Evolutionary conservation across 805 yeast genomes (phyloP), one percentile per base, ranked within the genome.

Genomic region (Saccharomycopsis sp.): DNA sequence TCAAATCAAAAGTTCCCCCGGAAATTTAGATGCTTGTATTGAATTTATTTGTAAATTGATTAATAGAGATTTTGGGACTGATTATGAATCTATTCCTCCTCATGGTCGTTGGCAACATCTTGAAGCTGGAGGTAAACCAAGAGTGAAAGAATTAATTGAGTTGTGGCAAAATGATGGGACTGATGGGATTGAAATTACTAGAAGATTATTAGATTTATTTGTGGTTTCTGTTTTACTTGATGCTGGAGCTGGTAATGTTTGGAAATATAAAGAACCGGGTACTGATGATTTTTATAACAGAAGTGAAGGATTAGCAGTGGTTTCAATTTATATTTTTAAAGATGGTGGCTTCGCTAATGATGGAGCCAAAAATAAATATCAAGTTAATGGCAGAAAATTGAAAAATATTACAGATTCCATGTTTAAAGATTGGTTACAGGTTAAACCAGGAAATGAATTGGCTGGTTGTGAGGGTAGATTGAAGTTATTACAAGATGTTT

Each of bases 101-200:
- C 83, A 76, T 54, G 83, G 83, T 2, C 62, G 84, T 41, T 76
- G 76, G 72, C 80, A 74, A 49, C 83, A 76, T 53, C 64, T 76
- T 51, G 73, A 75, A 49, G 72, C 67, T 26, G 71, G 72, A 29
- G 52, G 49, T 23, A 51, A 52, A 26, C 55, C 54, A 14, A 64
- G 82, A 31, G 60, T 76, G 31, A 68, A 64, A 15, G 42, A 48
- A 2, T 51, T 75, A 42, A 63, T 75, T 21, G 51, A 45, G 2
- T 42, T 51, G 21, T 69, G 76, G 67, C 41, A 56, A 27, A 18
- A 49, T 2, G 56, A 58, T 12, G 52, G 44, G 2, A 45, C 56
- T 19, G 61, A 59, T 45, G 56, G 57, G 25, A 46, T 59, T 12
- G 80, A 74, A 42, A 65, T 70, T 21, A 71, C 78, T 27, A 68